These are phyloP conservation scores for Protostelium mycophagum DNA, from an alignment of 78 protist species.

Conservation along the genomic window DNA sequence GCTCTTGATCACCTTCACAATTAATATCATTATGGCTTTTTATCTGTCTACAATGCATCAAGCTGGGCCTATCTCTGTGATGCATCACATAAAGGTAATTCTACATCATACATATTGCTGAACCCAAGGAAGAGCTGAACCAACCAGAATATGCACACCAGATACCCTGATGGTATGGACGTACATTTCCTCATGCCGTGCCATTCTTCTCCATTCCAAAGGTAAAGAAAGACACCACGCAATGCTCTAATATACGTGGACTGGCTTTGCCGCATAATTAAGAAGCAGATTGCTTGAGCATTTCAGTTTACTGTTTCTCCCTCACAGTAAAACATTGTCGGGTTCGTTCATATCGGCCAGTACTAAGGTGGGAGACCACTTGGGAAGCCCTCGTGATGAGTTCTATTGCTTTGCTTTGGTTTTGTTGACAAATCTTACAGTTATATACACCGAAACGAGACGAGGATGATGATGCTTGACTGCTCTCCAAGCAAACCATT, in stretches of 20 bases:
- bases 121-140: background rate
- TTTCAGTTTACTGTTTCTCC: no score
- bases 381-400: no score
- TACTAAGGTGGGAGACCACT: no score
- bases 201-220: constrained; percentile 20
- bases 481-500: background rate
- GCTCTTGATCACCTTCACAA: background rate
- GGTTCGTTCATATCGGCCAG: no score
- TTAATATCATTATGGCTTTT: background rate
- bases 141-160: background rate
- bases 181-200: constrained; percentile 29
- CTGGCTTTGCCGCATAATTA: no score
- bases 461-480: background rate
- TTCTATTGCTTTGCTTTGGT: background rate
- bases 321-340: no score
- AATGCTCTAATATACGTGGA: no score
- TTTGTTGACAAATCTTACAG: background rate
- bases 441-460: background rate
- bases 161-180: no score
- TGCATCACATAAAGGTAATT: background rate
- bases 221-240: no score
- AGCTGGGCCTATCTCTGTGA: constrained; percentile 11
- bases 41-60: constrained; percentile 3
- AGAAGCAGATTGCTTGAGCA: no score
- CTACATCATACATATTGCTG: background rate